Evolutionary conservation across 352 stramenopile species (phyloP), one percentile per base, ranked within the genome.

Genomic region (Globisporangium cystogenes): DNA sequence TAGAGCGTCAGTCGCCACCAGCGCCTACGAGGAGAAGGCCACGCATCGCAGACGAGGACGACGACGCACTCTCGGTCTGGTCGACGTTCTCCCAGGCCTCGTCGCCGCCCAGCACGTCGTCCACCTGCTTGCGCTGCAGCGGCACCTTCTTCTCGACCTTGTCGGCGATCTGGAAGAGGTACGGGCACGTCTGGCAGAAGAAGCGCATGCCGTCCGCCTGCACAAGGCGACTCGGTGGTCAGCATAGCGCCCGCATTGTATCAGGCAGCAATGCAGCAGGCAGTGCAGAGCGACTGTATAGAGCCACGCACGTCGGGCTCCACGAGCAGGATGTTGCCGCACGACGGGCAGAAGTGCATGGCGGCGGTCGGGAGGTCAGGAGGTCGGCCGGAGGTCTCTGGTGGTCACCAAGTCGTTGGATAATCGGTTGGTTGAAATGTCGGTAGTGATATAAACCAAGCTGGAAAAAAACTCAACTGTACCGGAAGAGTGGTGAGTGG

Each of bases 41-140:
- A 43, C 15, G 51, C 27, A 48, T 47, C n/a, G 36, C 10, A 72
- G n/a, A n/a, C n/a, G n/a, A n/a, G n/a, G n/a, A n/a, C n/a, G n/a
- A n/a, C 47, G 3, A 51, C 77, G 54, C 64, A 94, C 83, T 86
- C 66, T 96, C 87, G 4, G 97, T 99, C 62, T 98, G 88, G 74
- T 99, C 95, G 37, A 99, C 96, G 71, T 99, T 99, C 63, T 99
- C 93, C 97, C 97, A 99, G 6, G 96, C 96, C 56, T 96, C 87
- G 27, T 95, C 93, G 27, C 97, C 97, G 43, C 97, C 97, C 24
- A 99, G 78, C 52, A 99, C 97, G 74, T 99, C 96, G 72, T 99
- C 97, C 26, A 99, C 96, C 60, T 98, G 87, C 74, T 99, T 99
- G 53, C 93, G 84, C 64, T 98, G 91, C 40, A 97, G 63, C 24